Base-by-base conservation (phyloP, 2,329 filamentous ascomycete species). In the Pseudogymnoascus sp. region DNA sequence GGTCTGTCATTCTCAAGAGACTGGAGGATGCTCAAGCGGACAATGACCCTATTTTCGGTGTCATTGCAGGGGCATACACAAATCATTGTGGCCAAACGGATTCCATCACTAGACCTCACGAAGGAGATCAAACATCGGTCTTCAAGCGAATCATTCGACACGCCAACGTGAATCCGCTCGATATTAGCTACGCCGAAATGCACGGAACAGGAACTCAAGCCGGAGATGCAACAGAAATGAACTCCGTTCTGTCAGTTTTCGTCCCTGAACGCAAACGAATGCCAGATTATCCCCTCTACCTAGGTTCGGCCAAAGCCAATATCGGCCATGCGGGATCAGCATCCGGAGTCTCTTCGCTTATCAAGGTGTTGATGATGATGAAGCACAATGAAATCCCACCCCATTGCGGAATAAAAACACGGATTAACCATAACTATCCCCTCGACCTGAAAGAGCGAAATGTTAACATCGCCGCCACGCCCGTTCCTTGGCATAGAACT, bases 201-300 rank as follows among this genome's bases (percentile, higher is more conserved):
- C 90, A 95, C 73, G 90, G 89, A 22, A 95, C 90, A 3, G 91
- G 90, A 43, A 95, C 90, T 0, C 89, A 93, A 72, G 89, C 88
- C 40, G 90, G 89, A 66, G 90, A 95, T 70, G 86, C 85, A 10
- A 89, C 85, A 6, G 91, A 96, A 73, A 91, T 93, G 88, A 80
- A 31, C 11, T 63, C 61, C 8, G 46, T 64, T 14, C 19, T 56
- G 6, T 56, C 50, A 56, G 50, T 56, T 2, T 56, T 56, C 2
- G 50, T 33, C 28, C 50, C 50, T 22, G 50, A 56, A 64, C 35
- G 62, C 76, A 68, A 83, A 84, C 70, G 82, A 38, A 66, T 67
- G 6, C 56, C 64, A 10, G 64, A 87, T 72, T 85, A 82, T 79
- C 80, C 78, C 8, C 75, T 85, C 81, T 81, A 10, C 76, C n/a